These are phyloP conservation scores for Benincasa hispida DNA, from an alignment of 306 rosid genomes.

Conservation along the genomic window DNA sequence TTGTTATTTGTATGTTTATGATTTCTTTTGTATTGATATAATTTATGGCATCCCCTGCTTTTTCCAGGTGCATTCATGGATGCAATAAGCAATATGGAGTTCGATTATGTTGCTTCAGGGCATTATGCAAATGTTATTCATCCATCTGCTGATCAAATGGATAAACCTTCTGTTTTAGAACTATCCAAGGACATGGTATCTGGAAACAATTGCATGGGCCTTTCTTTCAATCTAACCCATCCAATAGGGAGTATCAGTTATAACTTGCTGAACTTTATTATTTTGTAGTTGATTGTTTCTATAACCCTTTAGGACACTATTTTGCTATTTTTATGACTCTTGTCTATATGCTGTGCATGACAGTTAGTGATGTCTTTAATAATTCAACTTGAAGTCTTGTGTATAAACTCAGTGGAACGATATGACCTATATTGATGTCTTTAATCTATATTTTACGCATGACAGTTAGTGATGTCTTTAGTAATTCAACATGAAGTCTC, in stretches of 20 bases:
- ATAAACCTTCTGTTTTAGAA: slow-evolving; percentile 41
- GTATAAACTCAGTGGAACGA: neutral
- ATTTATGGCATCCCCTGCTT: neutral
- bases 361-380: neutral
- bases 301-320: neutral
- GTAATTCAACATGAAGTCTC: neutral
- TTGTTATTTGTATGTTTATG: neutral
- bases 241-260: neutral
- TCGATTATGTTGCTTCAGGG: slow-evolving; percentile 86
- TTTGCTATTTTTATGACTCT: neutral
- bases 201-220: neutral
- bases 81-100: slow-evolving; percentile 60
- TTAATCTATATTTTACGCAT: neutral
- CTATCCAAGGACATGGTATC: slow-evolving; percentile 77
- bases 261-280: neutral
- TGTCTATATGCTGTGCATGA: neutral
- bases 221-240: neutral
- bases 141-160: slow-evolving; percentile 28
- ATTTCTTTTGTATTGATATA: neutral
- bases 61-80: slow-evolving; percentile 87
- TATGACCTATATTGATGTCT: neutral
- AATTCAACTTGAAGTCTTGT: neutral
- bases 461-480: neutral
- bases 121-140: slow-evolving; percentile 88
- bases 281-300: neutral